Evolutionary conservation across 805 yeast species (phyloP), one percentile per base, ranked within the genome.

Genomic region (Saturnispora diversa): DNA sequence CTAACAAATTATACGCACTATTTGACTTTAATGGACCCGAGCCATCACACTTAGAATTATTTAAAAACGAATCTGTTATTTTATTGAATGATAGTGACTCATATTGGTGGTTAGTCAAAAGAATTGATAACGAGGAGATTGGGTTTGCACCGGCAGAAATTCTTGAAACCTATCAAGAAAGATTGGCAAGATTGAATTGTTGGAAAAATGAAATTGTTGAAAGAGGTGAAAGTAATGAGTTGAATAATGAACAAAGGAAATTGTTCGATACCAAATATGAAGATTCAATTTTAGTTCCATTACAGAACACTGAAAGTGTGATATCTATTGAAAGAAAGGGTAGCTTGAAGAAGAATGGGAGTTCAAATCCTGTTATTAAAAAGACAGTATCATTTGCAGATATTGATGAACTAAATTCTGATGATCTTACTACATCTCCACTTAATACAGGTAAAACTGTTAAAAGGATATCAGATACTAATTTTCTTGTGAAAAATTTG

Each of bases 71-170:
- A 52, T 79, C 94, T 2, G 90, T 94, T 47, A 66, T 74, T 32
- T 63, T 92, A 15, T 63, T 92, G 26, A 87, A 86, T 55, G 98
- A 92, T 55, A 79, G 83, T 36, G 96, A 92, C 61, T 74, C 84
- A 45, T 92, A 92, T 62, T 92, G 98, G 98, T 92, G 98, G 97
- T 66, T 90, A 9, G 90, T 92, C 22, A 59, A 65, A 22, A 69
- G 72, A 43, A 43, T 64, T 35, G 54, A 59, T 11, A 65, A 62
- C 45, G 46, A 44, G 9, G 51, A 47, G 45, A 77, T 90, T 39
- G 98, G 98, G 1, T 92, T 88, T 65, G 94, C 94, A 2, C 98
- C 98, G 1, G 97, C 97, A 1, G 98, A 92, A 58, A 77, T 92
- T 43, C 64, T 92, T 27, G 98, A 92, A 60, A 85, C 95, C 0